Evolutionary conservation across 169 alveolate species (phyloP).

Genomic region (Toxoplasma gondii): DNA sequence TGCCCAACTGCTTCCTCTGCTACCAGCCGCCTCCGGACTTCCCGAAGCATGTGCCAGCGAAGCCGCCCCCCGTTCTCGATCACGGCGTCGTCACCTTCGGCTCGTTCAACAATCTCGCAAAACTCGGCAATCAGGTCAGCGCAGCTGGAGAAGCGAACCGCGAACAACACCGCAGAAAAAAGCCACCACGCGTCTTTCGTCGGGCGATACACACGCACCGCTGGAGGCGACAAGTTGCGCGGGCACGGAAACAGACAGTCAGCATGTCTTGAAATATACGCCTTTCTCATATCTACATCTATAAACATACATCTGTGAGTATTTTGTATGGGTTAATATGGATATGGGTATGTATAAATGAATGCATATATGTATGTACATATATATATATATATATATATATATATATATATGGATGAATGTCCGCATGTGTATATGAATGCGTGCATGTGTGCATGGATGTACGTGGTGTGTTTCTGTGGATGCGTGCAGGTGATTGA

Average conservation of each 20-base stretch:
- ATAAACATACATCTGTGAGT: background rate
- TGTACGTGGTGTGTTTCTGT: background rate
- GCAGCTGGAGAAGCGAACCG: background rate
- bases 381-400: background rate
- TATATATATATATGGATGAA: background rate
- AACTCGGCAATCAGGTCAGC: constrained; percentile 75
- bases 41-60: constrained; percentile 52
- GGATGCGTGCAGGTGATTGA: constrained; percentile 34
- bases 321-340: background rate
- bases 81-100: constrained; percentile 82
- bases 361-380: background rate
- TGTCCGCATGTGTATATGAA: background rate
- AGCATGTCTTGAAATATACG: no score
- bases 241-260: no score
- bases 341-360: background rate
- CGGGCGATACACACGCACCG: background rate
- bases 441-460: background rate
- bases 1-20: constrained; percentile 82
- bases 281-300: no score
- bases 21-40: constrained; percentile 71
- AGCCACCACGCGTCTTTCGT: background rate
- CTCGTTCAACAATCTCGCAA: constrained; percentile 82
- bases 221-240: no score
- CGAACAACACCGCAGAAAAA: no score
- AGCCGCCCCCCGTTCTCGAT: constrained; percentile 71